These are phyloP conservation scores for Citrus trifoliata DNA, from an alignment of 345 rosid genomes.

Conservation along the genomic window DNA sequence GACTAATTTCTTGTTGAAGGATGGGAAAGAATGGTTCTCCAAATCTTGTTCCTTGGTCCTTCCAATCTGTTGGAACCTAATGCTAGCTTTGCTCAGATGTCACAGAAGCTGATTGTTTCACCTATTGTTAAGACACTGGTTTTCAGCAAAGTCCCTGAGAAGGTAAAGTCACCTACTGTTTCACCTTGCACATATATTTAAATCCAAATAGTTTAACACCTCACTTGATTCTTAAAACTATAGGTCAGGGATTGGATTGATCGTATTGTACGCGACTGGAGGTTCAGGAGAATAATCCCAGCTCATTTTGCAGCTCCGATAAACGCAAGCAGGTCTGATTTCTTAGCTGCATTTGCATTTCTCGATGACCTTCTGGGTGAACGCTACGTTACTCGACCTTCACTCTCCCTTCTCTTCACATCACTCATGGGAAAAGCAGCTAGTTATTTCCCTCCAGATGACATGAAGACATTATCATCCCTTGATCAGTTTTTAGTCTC, in stretches of 20 bases:
- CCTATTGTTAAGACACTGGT: slow-evolving; percentile 93
- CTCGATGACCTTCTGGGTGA: slow-evolving; percentile 87
- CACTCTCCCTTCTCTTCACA: slow-evolving; percentile 64
- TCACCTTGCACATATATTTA: neutral
- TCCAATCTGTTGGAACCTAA: slow-evolving; percentile 94
- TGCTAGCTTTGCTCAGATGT: slow-evolving; percentile 90
- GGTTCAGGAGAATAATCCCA: slow-evolving; percentile 87
- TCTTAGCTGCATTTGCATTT: slow-evolving; percentile 80
- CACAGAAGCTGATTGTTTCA: slow-evolving; percentile 89
- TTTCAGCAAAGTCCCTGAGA: slow-evolving; percentile 95
- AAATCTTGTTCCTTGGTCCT: slow-evolving; percentile 90
- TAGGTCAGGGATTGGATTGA: slow-evolving; percentile 97
- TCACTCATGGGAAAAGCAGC: slow-evolving; percentile 91
- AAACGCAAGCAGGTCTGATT: slow-evolving; percentile 78
- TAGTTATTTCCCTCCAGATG: slow-evolving; percentile 93
- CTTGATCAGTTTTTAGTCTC: slow-evolving; percentile 92
- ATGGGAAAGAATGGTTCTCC: slow-evolving; percentile 99
- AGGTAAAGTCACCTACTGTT: slow-evolving; percentile 41
- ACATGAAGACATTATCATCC: slow-evolving; percentile 89
- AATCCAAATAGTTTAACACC: neutral
- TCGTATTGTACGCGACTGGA: slow-evolving; percentile 80
- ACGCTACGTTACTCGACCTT: slow-evolving; percentile 61
- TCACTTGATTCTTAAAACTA: slow-evolving; percentile 1
- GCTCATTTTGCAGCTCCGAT: slow-evolving; percentile 94
- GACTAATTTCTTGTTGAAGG: slow-evolving; percentile 44